phyloP scores from a whole-genome alignment of 2,329 filamentous ascomycete genomes.

The Pseudogymnoascus sp. region DNA sequence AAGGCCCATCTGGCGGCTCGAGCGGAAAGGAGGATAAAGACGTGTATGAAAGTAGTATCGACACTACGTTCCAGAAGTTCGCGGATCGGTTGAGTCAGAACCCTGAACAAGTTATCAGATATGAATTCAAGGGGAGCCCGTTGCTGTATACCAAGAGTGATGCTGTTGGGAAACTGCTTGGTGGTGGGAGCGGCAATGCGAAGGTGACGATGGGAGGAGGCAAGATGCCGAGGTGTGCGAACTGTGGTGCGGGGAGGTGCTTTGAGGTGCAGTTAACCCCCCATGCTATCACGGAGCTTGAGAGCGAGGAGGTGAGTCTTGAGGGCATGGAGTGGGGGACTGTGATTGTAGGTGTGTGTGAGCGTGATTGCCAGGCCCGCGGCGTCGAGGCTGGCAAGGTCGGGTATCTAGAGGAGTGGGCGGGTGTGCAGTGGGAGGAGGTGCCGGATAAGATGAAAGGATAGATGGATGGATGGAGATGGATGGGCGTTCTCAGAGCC shows the following conservation, averaged over 20 bases:
- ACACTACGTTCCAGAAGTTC: slow-evolving; percentile 71
- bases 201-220: slow-evolving; percentile 23
- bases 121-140: slow-evolving; percentile 65
- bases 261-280: slow-evolving; percentile 93
- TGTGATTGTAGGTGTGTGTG: slow-evolving; percentile 77
- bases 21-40: slow-evolving; percentile 54
- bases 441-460: slow-evolving; percentile 22
- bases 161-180: slow-evolving; percentile 57
- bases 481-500: neutral
- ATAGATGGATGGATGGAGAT: neutral
- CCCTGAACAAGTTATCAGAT: slow-evolving; percentile 72
- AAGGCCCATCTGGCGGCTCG: slow-evolving; percentile 24
- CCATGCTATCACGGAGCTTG: slow-evolving; percentile 80
- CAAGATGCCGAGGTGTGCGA: slow-evolving; percentile 64
- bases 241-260: slow-evolving; percentile 64
- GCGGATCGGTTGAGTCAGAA: slow-evolving; percentile 71
- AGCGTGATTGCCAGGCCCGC: slow-evolving; percentile 61
- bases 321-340: slow-evolving; percentile 99
- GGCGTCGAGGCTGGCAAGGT: slow-evolving; percentile 52
- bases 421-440: slow-evolving; percentile 98
- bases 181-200: slow-evolving; percentile 14
- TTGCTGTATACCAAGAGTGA: slow-evolving; percentile 77
- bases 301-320: slow-evolving; percentile 61
- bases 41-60: slow-evolving; percentile 65
- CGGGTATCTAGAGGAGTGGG: slow-evolving; percentile 89